phyloP scores from a whole-genome alignment of 148 eudicot species.

The Vaccinium vitisidaea region DNA sequence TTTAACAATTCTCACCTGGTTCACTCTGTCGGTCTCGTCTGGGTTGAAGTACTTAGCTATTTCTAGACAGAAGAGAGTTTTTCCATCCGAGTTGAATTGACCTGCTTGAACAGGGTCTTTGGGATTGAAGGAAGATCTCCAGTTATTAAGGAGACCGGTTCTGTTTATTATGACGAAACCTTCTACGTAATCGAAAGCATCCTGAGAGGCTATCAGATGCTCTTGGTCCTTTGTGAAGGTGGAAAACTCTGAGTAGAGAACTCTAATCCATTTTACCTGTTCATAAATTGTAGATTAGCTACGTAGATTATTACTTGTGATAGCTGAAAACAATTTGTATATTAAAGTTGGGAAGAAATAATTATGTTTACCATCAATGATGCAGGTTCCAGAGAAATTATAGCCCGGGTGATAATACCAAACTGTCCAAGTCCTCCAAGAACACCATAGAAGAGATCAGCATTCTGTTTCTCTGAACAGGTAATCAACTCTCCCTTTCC shows the following conservation, averaged over 20 bases:
- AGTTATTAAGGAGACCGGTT: slow-evolving; percentile 73
- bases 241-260: slow-evolving; percentile 72
- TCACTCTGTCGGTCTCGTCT: slow-evolving; percentile 35
- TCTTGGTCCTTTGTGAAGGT: slow-evolving; percentile 84
- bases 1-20: slow-evolving; percentile 51
- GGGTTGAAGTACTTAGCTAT: slow-evolving; percentile 79
- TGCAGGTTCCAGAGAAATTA: slow-evolving; percentile 77
- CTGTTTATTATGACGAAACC: slow-evolving; percentile 89
- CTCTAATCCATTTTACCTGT: slow-evolving; percentile 96
- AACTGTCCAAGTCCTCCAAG: slow-evolving; percentile 98
- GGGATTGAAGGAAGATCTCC: slow-evolving; percentile 80
- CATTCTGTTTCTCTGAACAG: slow-evolving; percentile 66
- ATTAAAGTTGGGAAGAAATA: background rate
- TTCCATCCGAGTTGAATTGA: slow-evolving; percentile 75
- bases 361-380: slow-evolving; percentile 51
- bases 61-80: slow-evolving; percentile 80
- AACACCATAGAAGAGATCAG: slow-evolving; percentile 79
- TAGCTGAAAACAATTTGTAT: background rate
- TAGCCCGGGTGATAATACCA: slow-evolving; percentile 83
- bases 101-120: slow-evolving; percentile 70
- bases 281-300: background rate
- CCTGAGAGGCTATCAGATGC: slow-evolving; percentile 57
- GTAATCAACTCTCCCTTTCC: slow-evolving; percentile 75
- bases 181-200: slow-evolving; percentile 79
- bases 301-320: background rate